phyloP scores from a whole-genome alignment of 192 early-diverging fungal genomes.

The Umbelopsis vinacea region DNA sequence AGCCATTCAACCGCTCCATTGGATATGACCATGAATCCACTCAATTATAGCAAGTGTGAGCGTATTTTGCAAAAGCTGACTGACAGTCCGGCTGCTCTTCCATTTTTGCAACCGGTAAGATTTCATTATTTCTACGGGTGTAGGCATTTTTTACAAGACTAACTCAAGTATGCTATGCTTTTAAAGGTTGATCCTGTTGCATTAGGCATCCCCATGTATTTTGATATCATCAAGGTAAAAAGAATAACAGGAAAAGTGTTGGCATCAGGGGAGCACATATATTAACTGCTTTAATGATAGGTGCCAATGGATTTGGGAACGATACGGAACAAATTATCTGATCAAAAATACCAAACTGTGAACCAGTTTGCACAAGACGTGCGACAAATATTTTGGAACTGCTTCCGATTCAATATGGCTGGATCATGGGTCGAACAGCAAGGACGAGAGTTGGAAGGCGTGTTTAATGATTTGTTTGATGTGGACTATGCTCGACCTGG shows the following conservation, averaged over 20 bases:
- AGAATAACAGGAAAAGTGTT: neutral
- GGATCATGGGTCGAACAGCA: conserved; percentile 66
- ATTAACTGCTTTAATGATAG: conserved; percentile 25
- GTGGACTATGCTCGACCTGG: conserved; percentile 1
- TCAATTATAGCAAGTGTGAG: conserved; percentile 33
- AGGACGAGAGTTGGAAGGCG: conserved; percentile 57
- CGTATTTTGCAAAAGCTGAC: conserved; percentile 34
- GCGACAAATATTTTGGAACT: conserved; percentile 70
- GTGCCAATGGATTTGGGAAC: conserved; percentile 88
- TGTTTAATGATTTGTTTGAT: conserved; percentile 22
- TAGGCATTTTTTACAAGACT: neutral
- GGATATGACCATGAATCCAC: conserved; percentile 26
- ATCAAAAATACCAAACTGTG: conserved; percentile 57
- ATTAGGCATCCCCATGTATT: conserved; percentile 69
- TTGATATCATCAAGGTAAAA: conserved; percentile 59
- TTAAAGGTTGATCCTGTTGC: conserved; percentile 63
- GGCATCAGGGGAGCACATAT: too few relatives aligned
- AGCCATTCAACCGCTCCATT: neutral
- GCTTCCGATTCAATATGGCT: conserved; percentile 69
- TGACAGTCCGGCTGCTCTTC: conserved; percentile 48
- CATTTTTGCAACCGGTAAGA: conserved; percentile 79
- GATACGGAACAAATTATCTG: conserved; percentile 66
- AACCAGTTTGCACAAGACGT: conserved; percentile 65
- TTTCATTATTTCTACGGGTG: neutral
- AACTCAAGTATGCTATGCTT: neutral